These are phyloP conservation scores for Diaporthe australafricana DNA, from an alignment of 2,329 filamentous ascomycete species.

Conservation along the genomic window DNA sequence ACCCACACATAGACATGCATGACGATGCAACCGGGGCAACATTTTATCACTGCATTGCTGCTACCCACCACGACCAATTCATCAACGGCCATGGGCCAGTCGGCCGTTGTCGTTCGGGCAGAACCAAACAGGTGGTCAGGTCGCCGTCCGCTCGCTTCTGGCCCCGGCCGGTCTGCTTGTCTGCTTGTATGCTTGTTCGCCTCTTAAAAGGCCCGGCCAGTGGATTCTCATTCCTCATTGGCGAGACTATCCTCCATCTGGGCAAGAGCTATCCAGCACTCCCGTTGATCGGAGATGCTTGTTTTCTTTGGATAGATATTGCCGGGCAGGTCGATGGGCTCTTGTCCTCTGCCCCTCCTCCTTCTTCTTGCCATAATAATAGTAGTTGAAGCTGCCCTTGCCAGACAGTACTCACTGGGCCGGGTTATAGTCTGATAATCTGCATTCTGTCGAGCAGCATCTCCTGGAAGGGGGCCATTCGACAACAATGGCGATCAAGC, in stretches of 20 bases:
- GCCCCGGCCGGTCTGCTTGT: neutral
- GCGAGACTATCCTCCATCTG: neutral
- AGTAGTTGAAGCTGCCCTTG: neutral
- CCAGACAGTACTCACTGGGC: neutral
- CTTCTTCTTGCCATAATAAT: neutral
- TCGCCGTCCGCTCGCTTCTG: slow-evolving; percentile 1
- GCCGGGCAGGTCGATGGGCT: neutral
- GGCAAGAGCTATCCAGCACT: neutral
- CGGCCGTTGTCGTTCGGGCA: neutral
- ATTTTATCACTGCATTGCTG: neutral
- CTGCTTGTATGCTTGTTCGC: too few relatives aligned
- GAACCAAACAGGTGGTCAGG: neutral
- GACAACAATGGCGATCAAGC: slow-evolving; percentile 53
- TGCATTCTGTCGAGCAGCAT: neutral
- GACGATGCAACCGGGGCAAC: slow-evolving; percentile 14
- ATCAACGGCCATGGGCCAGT: neutral
- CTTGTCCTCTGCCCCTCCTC: neutral
- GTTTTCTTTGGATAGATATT: neutral
- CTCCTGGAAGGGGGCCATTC: too few relatives aligned
- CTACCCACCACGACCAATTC: slow-evolving; percentile 8
- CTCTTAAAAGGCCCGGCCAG: neutral
- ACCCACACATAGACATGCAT: neutral
- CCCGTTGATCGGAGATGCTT: slow-evolving; percentile 24
- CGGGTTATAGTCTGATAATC: neutral
- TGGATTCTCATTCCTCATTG: neutral